These are phyloP conservation scores for Schizosaccharomyces osmophilus DNA, from an alignment of 805 yeast genomes.

Conservation along the genomic window DNA sequence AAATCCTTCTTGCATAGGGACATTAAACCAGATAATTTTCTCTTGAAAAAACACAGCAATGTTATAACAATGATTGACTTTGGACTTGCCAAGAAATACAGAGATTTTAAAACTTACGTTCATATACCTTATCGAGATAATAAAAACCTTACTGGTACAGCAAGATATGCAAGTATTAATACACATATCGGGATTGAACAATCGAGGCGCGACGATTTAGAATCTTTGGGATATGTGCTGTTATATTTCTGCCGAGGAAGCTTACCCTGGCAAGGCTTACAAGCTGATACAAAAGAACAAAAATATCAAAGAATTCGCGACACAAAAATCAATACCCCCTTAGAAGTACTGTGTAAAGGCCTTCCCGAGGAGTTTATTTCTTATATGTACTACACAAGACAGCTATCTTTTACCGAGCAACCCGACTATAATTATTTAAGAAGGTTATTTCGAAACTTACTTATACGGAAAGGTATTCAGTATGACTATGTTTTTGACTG, in stretches of 20 bases:
- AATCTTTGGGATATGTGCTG: conserved; percentile 78
- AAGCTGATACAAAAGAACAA: conserved; percentile 90
- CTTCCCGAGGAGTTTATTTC: conserved; percentile 75
- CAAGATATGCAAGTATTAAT: conserved; percentile 82
- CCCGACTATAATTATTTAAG: conserved; percentile 84
- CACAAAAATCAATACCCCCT: conserved; percentile 72
- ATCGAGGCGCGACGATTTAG: conserved; percentile 87
- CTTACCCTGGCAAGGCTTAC: conserved; percentile 95
- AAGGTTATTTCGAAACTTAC: conserved; percentile 68
- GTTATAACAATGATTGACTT: conserved; percentile 86
- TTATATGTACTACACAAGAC: conserved; percentile 69
- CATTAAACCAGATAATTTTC: conserved; percentile 61
- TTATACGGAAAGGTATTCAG: conserved; percentile 63
- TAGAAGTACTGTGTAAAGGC: conserved; percentile 70
- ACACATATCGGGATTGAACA: conserved; percentile 95
- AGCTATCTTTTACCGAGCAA: conserved; percentile 80
- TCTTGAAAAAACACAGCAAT: conserved; percentile 78
- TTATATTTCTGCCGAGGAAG: conserved; percentile 89
- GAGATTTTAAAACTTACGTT: conserved; percentile 81
- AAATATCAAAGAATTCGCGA: conserved; percentile 92
- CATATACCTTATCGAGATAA: conserved; percentile 93
- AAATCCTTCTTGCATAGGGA: conserved; percentile 72
- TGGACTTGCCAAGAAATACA: conserved; percentile 77
- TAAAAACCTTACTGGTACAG: conserved; percentile 90
- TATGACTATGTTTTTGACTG: conserved; percentile 92